Percentiles rank a stretch among this genome's conserved stretches.
Evolutionary conservation across 1,284 basidiomycete genomes (phyloP).

Genomic region (Puccinia triticina): DNA sequence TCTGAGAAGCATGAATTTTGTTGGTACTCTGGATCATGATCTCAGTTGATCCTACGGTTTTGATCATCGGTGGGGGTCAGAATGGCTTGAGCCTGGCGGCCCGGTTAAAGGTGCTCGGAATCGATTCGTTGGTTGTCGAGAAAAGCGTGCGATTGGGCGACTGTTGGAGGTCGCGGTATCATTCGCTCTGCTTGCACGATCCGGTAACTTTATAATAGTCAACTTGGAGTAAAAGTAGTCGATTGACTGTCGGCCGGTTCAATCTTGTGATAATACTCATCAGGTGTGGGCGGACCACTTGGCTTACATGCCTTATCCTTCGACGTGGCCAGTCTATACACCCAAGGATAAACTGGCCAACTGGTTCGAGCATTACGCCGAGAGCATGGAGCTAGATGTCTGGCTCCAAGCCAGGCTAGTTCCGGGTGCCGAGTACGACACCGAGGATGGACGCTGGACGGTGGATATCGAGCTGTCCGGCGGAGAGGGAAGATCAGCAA

Average conservation of each 20-base stretch:
- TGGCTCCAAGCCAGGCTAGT: conserved; percentile 68
- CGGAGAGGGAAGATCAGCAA: not conserved
- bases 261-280: not conserved
- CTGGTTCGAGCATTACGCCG: conserved; percentile 71
- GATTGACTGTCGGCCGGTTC: not conserved
- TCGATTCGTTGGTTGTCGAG: conserved; percentile 67
- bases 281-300: conserved; percentile 46
- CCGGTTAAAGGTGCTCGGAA: conserved; percentile 66
- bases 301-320: conserved; percentile 46
- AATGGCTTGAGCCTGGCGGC: conserved; percentile 69
- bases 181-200: conserved; percentile 58
- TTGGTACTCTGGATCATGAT: not conserved
- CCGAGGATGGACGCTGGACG: conserved; percentile 66
- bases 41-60: conserved; percentile 36
- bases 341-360: conserved; percentile 66
- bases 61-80: conserved; percentile 68
- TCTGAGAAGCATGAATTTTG: not conserved
- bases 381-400: conserved; percentile 69
- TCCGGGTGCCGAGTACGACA: conserved; percentile 63
- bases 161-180: conserved; percentile 59
- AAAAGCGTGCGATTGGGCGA: conserved; percentile 65
- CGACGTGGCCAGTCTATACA: conserved; percentile 57
- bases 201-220: conserved; percentile 51
- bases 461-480: conserved; percentile 62
- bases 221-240: not conserved